Conservation (phyloP, 2,329 filamentous ascomycete genomes). For the Pseudonectria foliicola region DNA sequence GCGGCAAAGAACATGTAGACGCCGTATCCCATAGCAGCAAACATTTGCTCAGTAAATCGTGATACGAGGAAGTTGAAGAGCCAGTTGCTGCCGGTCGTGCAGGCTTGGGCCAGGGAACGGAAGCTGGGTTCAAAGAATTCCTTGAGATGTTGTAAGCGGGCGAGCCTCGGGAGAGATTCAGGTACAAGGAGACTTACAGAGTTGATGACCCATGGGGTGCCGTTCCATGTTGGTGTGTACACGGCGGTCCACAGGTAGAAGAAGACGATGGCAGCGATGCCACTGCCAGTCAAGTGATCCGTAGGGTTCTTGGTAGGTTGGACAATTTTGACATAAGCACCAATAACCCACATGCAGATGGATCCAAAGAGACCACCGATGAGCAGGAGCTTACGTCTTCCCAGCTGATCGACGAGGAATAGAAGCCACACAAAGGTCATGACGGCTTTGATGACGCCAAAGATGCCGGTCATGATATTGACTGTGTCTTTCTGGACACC, state of each 20-base stretch:
- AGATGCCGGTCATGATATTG: slow-evolving; percentile 57
- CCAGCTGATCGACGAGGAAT: slow-evolving; percentile 51
- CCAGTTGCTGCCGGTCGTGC: slow-evolving; percentile 52
- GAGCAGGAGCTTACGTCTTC: slow-evolving; percentile 46
- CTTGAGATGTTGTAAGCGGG: slow-evolving; percentile 5
- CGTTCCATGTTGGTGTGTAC: slow-evolving; percentile 54
- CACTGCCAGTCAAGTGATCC: slow-evolving; percentile 33
- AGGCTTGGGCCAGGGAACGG: slow-evolving; percentile 46
- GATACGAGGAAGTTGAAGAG: slow-evolving; percentile 48
- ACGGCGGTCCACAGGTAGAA: slow-evolving; percentile 55
- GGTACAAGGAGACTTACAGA: slow-evolving; percentile 3
- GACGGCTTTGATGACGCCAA: slow-evolving; percentile 59
- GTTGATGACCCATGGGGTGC: slow-evolving; percentile 57
- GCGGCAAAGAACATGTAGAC: slow-evolving; percentile 49
- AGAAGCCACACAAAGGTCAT: slow-evolving; percentile 59
- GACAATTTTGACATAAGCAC: slow-evolving; percentile 45
- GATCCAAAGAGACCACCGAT: slow-evolving; percentile 52
- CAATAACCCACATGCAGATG: slow-evolving; percentile 54
- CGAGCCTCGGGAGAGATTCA: background rate
- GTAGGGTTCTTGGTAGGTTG: slow-evolving; percentile 23
- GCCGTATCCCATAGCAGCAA: slow-evolving; percentile 37
- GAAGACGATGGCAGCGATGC: slow-evolving; percentile 55
- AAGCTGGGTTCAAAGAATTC: slow-evolving; percentile 50
- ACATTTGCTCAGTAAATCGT: slow-evolving; percentile 47
- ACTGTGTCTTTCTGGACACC: slow-evolving; percentile 12